These are phyloP conservation scores for Rauvolfia tetraphylla DNA, from an alignment of 257 asterid species.

Conservation along the genomic window DNA sequence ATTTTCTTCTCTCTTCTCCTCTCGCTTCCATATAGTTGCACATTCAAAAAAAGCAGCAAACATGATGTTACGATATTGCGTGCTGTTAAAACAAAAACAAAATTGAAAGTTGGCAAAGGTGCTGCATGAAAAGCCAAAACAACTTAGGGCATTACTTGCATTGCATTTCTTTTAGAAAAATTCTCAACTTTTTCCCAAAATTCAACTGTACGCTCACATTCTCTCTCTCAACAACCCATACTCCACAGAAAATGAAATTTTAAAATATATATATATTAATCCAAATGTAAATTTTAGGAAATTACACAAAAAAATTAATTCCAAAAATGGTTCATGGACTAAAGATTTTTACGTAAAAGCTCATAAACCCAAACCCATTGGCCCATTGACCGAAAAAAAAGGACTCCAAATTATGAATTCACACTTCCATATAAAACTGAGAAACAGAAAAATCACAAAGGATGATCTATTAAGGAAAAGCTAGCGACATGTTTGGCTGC, in stretches of 20 bases:
- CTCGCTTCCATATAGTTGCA: too few relatives aligned
- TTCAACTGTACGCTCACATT: too few relatives aligned
- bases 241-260: too few relatives aligned
- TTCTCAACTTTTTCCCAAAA: too few relatives aligned
- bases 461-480: constrained; percentile 2
- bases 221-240: too few relatives aligned
- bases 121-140: neutral
- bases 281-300: neutral
- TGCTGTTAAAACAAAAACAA: neutral
- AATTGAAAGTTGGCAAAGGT: neutral
- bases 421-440: neutral
- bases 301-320: neutral
- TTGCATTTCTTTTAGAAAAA: too few relatives aligned
- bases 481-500: neutral
- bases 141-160: neutral
- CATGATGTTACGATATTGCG: neutral
- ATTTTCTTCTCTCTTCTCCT: neutral
- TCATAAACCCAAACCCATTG: neutral
- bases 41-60: constrained; percentile 2
- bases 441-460: neutral
- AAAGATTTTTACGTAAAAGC: neutral
- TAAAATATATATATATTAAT: neutral
- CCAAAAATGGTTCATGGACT: neutral
- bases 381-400: neutral
- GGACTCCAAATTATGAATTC: neutral